Evolutionary conservation across 176 grass and related monocot genomes (phyloP).

Genomic region (Themeda triandra): DNA sequence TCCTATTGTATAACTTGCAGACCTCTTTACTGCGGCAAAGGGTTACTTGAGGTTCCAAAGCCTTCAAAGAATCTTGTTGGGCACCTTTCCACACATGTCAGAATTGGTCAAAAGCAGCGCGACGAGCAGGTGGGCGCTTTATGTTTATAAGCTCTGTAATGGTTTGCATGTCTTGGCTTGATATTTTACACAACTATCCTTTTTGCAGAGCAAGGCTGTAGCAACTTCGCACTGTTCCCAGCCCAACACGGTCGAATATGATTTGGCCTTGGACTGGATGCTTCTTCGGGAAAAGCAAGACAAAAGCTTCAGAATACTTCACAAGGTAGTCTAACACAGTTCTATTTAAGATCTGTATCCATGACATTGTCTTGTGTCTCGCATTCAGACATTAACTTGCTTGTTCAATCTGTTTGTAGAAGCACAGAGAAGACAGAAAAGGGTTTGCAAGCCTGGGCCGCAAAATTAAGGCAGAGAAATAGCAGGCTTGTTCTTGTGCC

Average conservation of each 20-base stretch:
- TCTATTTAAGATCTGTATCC: not conserved
- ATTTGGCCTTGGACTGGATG: constrained; percentile 89
- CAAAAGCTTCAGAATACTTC: constrained; percentile 38
- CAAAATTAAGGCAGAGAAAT: constrained; percentile 27
- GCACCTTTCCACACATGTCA: constrained; percentile 58
- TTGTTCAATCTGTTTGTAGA: constrained; percentile 29
- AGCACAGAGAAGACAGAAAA: constrained; percentile 34
- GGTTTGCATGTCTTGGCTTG: not conserved
- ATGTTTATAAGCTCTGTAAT: not conserved
- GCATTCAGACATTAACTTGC: not conserved
- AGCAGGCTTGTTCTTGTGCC: not conserved
- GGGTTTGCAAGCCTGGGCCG: not conserved
- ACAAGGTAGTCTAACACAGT: constrained; percentile 45
- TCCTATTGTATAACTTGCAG: constrained; percentile 43
- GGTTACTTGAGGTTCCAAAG: constrained; percentile 67
- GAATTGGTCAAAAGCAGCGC: constrained; percentile 47
- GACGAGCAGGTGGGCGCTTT: constrained; percentile 62
- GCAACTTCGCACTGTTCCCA: constrained; percentile 97
- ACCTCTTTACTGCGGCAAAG: constrained; percentile 90
- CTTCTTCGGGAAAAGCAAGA: constrained; percentile 51
- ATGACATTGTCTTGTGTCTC: not conserved
- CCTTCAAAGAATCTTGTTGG: constrained; percentile 46
- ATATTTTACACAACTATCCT: not conserved
- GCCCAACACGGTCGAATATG: constrained; percentile 90
- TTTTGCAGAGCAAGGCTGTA: constrained; percentile 76